phyloP scores from a whole-genome alignment of 306 rosid species.

The Boehmeria nivea region DNA sequence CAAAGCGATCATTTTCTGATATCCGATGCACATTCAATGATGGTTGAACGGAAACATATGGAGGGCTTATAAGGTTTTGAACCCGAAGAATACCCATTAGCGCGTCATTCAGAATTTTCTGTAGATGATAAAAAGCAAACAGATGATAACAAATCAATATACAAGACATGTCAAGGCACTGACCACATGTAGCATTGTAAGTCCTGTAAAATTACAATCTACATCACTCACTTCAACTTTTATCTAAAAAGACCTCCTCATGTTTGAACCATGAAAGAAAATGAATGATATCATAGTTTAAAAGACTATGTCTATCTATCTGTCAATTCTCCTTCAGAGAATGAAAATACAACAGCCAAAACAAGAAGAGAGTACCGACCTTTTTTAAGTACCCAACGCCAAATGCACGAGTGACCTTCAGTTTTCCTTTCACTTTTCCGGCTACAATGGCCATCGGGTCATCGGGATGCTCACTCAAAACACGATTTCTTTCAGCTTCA shows the following conservation, averaged over 20 bases:
- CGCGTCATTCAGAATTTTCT: constrained; percentile 90
- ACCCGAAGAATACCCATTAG: constrained; percentile 97
- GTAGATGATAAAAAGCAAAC: constrained; percentile 21
- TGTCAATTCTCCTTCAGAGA: not conserved
- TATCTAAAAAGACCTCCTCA: not conserved
- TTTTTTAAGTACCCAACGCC: constrained; percentile 98
- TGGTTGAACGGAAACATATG: constrained; percentile 82
- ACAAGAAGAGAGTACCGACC: constrained; percentile 36
- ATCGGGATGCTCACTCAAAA: constrained; percentile 71
- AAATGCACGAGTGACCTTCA: constrained; percentile 92
- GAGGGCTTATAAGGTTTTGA: constrained; percentile 82
- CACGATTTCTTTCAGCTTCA: constrained; percentile 58
- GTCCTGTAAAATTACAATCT: no score
- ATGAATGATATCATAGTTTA: not conserved
- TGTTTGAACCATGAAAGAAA: no score
- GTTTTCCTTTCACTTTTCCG: constrained; percentile 91
- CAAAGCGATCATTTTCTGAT: constrained; percentile 64
- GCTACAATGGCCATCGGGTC: constrained; percentile 55
- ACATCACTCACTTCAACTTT: no score
- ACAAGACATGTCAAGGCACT: no score
- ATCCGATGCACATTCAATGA: constrained; percentile 67
- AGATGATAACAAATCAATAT: not conserved
- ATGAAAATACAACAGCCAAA: not conserved
- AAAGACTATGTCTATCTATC: no score
- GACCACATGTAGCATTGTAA: no score